Evolutionary conservation across 805 yeast species (phyloP), one percentile per base, ranked within the genome.

Genomic region (Scheffersomyces lignosus): DNA sequence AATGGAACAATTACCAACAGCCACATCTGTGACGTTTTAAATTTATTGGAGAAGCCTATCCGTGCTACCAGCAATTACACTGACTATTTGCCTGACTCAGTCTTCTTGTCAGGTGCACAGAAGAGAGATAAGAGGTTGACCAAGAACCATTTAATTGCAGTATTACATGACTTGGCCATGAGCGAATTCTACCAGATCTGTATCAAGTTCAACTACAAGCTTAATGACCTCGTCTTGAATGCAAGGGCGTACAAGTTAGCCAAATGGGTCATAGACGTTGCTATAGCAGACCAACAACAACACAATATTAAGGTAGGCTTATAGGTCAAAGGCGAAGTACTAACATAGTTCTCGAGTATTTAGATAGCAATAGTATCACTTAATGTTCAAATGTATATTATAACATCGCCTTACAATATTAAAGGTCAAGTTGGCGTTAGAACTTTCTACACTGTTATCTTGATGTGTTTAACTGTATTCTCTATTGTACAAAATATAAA

Each of bases 201-300:
- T 20, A 63, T 83, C 25, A 73, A 75, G 47, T 84, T 80, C 56
- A 81, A 82, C 52, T 73, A 69, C 28, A 70, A 78, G 31, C 60
- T 85, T 41, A 81, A 81, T 52, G 89, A 83, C 49, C 72, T 84
- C 45, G 70, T 78, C 17, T 62, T 85, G 29, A 71, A 77, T 34
- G 77, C 83, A 3, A 78, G 78, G 31, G 85, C 84, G 4, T 77
- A 78, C 50, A 78, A 77, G 44, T 65, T 83, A 44, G 87, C 87
- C 13, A 81, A 81, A 51, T 79, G 87, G 81, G 84, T 84, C 18
- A 71, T 81, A 38, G 89, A 83, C 47, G 73, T 73, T 20, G 83
- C 83, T 12, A 64, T 77, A 36, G 79, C 77, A 13, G 78, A 76
- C 38, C 69, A 67, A 41, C 64, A 57, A 36, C 60, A 60, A 37